These are phyloP conservation scores for Candida dendrica DNA, from an alignment of 805 yeast genomes.

Conservation along the genomic window DNA sequence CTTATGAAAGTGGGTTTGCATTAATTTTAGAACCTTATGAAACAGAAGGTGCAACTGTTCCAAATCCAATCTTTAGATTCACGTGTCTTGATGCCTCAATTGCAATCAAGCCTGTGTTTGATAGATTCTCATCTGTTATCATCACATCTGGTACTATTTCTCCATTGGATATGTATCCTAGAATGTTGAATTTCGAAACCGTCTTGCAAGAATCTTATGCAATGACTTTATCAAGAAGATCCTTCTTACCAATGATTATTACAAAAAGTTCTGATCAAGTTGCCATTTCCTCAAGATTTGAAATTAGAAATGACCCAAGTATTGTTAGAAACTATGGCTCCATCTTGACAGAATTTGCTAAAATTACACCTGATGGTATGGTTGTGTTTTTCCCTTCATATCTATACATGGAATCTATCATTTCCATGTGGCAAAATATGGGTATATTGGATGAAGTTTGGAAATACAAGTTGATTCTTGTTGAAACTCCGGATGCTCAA, in stretches of 20 bases:
- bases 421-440: slow-evolving; percentile 98
- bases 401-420: slow-evolving; percentile 95
- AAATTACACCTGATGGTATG: slow-evolving; percentile 95
- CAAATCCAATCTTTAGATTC: slow-evolving; percentile 89
- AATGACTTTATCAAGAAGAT: slow-evolving; percentile 88
- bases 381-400: slow-evolving; percentile 97
- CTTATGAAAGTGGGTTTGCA: slow-evolving; percentile 90
- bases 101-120: slow-evolving; percentile 95
- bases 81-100: slow-evolving; percentile 96
- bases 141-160: slow-evolving; percentile 98
- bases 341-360: slow-evolving; percentile 82
- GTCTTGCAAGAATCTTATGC: slow-evolving; percentile 92
- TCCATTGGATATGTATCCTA: slow-evolving; percentile 97
- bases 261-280: slow-evolving; percentile 98
- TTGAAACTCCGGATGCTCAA: slow-evolving; percentile 98
- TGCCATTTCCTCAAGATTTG: slow-evolving; percentile 91
- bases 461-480: slow-evolving; percentile 91
- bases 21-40: slow-evolving; percentile 93
- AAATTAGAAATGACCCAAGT: slow-evolving; percentile 95
- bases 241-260: slow-evolving; percentile 91
- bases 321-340: slow-evolving; percentile 97
- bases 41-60: slow-evolving; percentile 88
- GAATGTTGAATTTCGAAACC: slow-evolving; percentile 90
- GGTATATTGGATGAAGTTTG: slow-evolving; percentile 97
- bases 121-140: slow-evolving; percentile 82